phyloP scores from a whole-genome alignment of 768 basidiomycete species.

The Psilocybe cubensis region DNA sequence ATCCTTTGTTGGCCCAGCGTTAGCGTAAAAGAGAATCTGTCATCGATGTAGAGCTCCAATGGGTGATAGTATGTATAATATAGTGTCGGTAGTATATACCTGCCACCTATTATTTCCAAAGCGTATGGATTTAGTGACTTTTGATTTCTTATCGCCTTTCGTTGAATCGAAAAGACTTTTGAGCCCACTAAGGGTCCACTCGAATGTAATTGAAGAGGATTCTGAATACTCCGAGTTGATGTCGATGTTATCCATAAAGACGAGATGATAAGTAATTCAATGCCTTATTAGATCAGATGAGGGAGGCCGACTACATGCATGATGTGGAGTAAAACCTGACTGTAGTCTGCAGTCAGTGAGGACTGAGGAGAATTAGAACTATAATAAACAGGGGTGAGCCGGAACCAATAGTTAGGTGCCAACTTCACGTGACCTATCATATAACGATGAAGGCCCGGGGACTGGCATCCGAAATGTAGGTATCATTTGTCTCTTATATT shows the following conservation, averaged over 20 bases:
- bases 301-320: too few species aligned
- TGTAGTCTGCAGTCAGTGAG: too few species aligned
- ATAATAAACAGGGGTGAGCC: too few species aligned
- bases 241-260: slow-evolving; percentile 2
- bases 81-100: slow-evolving; percentile 34
- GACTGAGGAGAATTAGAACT: too few species aligned
- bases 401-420: too few species aligned
- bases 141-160: slow-evolving; percentile 79
- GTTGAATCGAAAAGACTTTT: slow-evolving; percentile 77
- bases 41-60: slow-evolving; percentile 8
- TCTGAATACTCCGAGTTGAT: slow-evolving; percentile 47
- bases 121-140: slow-evolving; percentile 72
- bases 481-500: too few species aligned
- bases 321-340: too few species aligned
- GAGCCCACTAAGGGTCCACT: slow-evolving; percentile 78
- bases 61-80: slow-evolving; percentile 10
- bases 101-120: slow-evolving; percentile 84
- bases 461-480: too few species aligned
- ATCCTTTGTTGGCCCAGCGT: slow-evolving; percentile 68
- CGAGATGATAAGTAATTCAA: too few species aligned
- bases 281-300: too few species aligned
- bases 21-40: slow-evolving; percentile 84
- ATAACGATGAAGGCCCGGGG: too few species aligned
- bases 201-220: slow-evolving; percentile 61
- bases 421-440: too few species aligned